phyloP scores from a whole-genome alignment of 495 filamentous ascomycete species.

The Durotheca rogersii region DNA sequence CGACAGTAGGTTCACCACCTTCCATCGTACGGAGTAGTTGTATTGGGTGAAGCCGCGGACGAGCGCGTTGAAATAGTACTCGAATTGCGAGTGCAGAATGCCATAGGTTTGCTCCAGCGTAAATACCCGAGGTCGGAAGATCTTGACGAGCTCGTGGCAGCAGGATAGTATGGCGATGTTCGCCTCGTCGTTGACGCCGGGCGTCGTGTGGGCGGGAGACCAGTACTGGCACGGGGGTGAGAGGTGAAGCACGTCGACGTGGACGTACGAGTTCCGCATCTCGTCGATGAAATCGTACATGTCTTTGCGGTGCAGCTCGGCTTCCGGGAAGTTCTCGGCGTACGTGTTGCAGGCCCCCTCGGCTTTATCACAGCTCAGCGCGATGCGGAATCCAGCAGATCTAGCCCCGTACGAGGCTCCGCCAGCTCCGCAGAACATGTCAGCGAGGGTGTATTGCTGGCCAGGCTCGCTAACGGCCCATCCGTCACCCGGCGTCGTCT shows the following conservation, averaged over 20 bases:
- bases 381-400: slow-evolving; percentile 59
- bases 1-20: slow-evolving; percentile 47
- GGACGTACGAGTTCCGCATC: slow-evolving; percentile 15
- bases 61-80: slow-evolving; percentile 58
- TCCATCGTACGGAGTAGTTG: slow-evolving; percentile 68
- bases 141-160: slow-evolving; percentile 58
- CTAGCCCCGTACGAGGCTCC: slow-evolving; percentile 70
- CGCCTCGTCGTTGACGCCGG: slow-evolving; percentile 65
- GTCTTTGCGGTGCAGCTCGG: slow-evolving; percentile 43
- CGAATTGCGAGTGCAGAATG: slow-evolving; percentile 49
- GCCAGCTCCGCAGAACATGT: slow-evolving; percentile 76
- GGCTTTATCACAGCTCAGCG: slow-evolving; percentile 65
- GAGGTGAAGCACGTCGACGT: slow-evolving; percentile 73
- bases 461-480: slow-evolving; percentile 26
- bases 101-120: slow-evolving; percentile 88
- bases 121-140: slow-evolving; percentile 64
- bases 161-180: slow-evolving; percentile 74
- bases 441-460: slow-evolving; percentile 63
- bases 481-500: neutral
- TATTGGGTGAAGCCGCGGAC: slow-evolving; percentile 62
- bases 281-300: slow-evolving; percentile 51
- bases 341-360: slow-evolving; percentile 58
- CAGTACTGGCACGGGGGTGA: slow-evolving; percentile 85
- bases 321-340: slow-evolving; percentile 56
- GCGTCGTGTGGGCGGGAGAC: slow-evolving; percentile 71